A percentile compares a stretch with the other conserved stretches of the same genome.
Evolutionary conservation across 179 eudicot genomes (phyloP).

Genomic region (Spergularia azorica): DNA sequence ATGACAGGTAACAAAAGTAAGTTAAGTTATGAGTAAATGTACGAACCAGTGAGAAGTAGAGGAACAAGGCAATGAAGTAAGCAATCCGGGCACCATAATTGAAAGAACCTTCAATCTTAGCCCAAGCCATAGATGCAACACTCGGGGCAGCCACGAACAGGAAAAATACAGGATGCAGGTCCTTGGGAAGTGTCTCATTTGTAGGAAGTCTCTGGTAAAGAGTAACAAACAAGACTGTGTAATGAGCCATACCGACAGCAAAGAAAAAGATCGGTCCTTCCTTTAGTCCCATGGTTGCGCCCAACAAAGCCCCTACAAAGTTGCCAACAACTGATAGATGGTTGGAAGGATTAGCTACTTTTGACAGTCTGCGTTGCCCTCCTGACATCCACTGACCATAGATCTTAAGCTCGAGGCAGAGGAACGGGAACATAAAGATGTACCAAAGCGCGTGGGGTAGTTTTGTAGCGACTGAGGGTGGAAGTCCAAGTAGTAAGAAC

Average conservation of each 20-base stretch:
- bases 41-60: conserved; percentile 77
- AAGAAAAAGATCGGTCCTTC: conserved; percentile 94
- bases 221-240: conserved; percentile 76
- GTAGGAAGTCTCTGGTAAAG: conserved; percentile 90
- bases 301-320: conserved; percentile 83
- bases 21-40: not conserved
- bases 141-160: conserved; percentile 94
- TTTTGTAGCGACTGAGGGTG: conserved; percentile 42
- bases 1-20: not conserved
- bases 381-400: conserved; percentile 99
- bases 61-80: conserved; percentile 85
- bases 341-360: conserved; percentile 90
- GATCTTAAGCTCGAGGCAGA: conserved; percentile 75
- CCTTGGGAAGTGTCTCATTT: conserved; percentile 86
- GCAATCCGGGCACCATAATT: conserved; percentile 69
- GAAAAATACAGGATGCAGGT: conserved; percentile 93
- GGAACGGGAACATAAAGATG: conserved; percentile 72
- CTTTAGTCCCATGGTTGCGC: conserved; percentile 79
- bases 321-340: conserved; percentile 83
- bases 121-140: conserved; percentile 97
- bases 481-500: conserved; percentile 74
- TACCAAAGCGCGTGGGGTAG: conserved; percentile 61
- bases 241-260: conserved; percentile 89
- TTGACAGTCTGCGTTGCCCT: conserved; percentile 81
- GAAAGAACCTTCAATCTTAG: conserved; percentile 73